Evolutionary conservation across 2,329 filamentous ascomycete genomes (phyloP).

Genomic region (Macrophomina phaseolina): DNA sequence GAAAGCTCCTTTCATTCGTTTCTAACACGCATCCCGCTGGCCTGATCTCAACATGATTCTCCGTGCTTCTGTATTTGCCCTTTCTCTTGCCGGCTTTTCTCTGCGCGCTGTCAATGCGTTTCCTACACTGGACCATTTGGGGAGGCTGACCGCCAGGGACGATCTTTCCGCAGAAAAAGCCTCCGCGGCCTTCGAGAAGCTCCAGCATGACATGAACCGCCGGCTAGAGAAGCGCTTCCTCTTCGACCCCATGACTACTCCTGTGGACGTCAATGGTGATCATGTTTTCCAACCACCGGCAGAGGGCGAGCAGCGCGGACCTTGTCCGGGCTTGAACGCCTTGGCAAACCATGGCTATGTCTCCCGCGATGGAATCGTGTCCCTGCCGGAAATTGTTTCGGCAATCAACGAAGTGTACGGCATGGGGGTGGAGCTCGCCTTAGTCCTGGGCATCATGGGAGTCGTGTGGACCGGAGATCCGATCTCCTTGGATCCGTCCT

Average conservation of each 20-base stretch:
- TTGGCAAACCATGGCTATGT: slow-evolving; percentile 43
- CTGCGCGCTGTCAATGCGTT: neutral
- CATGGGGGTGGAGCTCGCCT: slow-evolving; percentile 54
- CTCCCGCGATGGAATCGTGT: slow-evolving; percentile 31
- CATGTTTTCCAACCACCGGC: slow-evolving; percentile 7
- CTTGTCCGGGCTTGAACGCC: slow-evolving; percentile 42
- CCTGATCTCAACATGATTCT: neutral
- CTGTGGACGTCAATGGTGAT: slow-evolving; percentile 10
- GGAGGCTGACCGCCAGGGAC: neutral
- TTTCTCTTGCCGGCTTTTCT: neutral
- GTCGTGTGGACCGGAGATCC: slow-evolving; percentile 58
- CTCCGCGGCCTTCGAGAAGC: neutral
- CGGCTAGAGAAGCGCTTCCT: neutral
- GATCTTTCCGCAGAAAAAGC: neutral
- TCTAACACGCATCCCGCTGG: no score
- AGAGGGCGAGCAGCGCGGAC: slow-evolving; percentile 35
- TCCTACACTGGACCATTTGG: neutral
- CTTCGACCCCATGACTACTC: slow-evolving; percentile 6
- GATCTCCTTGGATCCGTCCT: slow-evolving; percentile 53
- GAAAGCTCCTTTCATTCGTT: neutral
- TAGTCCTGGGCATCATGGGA: slow-evolving; percentile 50
- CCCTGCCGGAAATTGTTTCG: slow-evolving; percentile 4
- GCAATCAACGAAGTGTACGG: slow-evolving; percentile 46
- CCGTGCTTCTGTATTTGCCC: neutral
- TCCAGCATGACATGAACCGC: neutral